Base-by-base conservation (phyloP, 2,329 filamentous ascomycete genomes). In the Nemania sp. region DNA sequence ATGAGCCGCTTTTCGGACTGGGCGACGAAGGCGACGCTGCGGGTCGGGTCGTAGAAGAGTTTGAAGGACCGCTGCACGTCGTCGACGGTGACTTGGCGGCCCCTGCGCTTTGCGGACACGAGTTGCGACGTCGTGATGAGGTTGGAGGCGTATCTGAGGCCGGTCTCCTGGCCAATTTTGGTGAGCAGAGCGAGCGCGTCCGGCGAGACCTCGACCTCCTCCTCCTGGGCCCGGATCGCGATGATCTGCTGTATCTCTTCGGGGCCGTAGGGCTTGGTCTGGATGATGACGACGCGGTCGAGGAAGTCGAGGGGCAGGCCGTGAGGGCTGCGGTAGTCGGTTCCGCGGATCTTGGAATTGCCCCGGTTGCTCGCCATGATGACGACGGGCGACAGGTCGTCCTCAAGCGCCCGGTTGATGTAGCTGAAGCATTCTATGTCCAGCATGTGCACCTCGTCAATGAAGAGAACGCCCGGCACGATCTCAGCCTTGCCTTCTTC, bases 281-380 rank as follows among this genome's bases (percentile, higher is more conserved):
- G 95, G 75, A 99, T 91, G 73, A 99, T 99, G 71, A 96, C 91
- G 34, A 98, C 90, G 18, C 95, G 89, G 76, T 99, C 95, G 50
- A 99, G 83, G 77, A 99, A 97, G 78, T 99, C 95, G 47, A 98
- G 86, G 0, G 95, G 95, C 45, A 99, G 82, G 29, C 95, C 95
- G 75, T 99, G 95, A 1, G 95, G 95, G 69, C 90, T 95, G 69
- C 87, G 89, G 79, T 98, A 97, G 75, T 91, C 90, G 57, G 95
- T 99, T 60, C 95, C 95, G 34, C 95, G 87, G 72, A 99, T 97
- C 68, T 90, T 89, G 39, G 95, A 91, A 76, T 92, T 87, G 66
- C 95, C 95, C 62, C 95, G 86, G 80, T 99, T 99, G 83, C 91
- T 96, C 56, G 95, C 95, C 95, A 99, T 99, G 78, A 99, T 99